Evolutionary conservation across 768 basidiomycete species (phyloP), one percentile per base, ranked within the genome.

Genomic region (Amanita jacksonii): DNA sequence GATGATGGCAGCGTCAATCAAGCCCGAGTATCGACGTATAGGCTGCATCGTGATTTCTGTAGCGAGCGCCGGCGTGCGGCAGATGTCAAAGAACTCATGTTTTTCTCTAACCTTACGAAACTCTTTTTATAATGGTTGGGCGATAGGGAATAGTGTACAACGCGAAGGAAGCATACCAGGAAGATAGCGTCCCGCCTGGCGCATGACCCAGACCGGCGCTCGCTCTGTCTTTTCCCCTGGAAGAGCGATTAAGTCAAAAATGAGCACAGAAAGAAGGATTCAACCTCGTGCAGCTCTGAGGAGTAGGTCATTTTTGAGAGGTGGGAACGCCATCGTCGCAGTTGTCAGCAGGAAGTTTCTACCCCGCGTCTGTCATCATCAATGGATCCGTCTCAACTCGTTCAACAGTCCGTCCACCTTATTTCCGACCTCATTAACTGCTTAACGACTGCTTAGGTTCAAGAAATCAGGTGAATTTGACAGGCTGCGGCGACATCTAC

Each of bases 141-240:
- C 28, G 30, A 18, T 40, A 44, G 42, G 33, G 36, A 35, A 44
- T 19, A 20, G 19, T 39, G 43, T 15, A 43, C 39, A 34, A 34
- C n/a, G 31, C 35, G 41, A 51, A 48, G 34, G n/a, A 37, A 47
- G 59, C 63, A 57, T 54, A 86, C 87, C 93, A 63, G 93, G 93
- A 36, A 97, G 77, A 66, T 94, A 93, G 41, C 93, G 79, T 38
- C 93, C 93, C 18, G 93, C 93, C 60, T 97, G 93, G 27, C 93
- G 78, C 93, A 97, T 97, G 39, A 94, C 85, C 93, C 93, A 97
- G 45, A 92, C 90, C n/a, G 93, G 92, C 5, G 92, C 90, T 44
- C 86, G 78, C 56, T 91, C 88, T 0, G 88, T 92, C 59, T 73
- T 69, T 62, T 94, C 84, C 22, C 88, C 88, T 83, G 52, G 12